Conservation (phyloP, 345 rosid genomes). For the Populus nigra region DNA sequence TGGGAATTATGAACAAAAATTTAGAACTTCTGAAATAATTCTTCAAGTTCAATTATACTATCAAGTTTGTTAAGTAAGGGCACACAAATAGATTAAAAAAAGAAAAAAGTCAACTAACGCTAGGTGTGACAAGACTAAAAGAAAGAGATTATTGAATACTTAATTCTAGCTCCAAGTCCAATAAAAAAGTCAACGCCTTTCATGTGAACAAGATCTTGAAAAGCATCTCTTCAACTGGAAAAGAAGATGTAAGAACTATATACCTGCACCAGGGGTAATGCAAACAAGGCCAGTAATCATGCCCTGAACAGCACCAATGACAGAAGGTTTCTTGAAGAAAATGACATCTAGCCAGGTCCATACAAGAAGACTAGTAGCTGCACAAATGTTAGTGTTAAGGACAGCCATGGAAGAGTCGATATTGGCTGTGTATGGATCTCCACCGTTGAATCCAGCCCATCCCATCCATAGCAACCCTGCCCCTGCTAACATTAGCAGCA, state of each 20-base stretch:
- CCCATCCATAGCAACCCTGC: slow-evolving; percentile 58
- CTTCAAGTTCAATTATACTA: no score
- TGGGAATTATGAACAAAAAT: not conserved
- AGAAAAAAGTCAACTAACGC: no score
- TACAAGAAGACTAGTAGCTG: slow-evolving; percentile 49
- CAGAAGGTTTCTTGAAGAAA: slow-evolving; percentile 51
- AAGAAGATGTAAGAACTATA: no score
- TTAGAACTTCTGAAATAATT: not conserved
- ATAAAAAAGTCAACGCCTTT: no score
- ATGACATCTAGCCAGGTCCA: slow-evolving; percentile 62
- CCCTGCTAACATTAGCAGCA: slow-evolving; percentile 40
- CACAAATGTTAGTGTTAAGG: slow-evolving; percentile 51
- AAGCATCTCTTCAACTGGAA: no score
- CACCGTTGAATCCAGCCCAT: slow-evolving; percentile 58
- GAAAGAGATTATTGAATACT: no score
- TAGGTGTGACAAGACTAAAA: no score
- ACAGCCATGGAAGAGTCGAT: slow-evolving; percentile 48
- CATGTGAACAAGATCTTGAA: no score
- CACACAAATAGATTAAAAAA: no score
- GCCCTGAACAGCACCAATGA: slow-evolving; percentile 56
- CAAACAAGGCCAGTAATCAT: slow-evolving; percentile 57
- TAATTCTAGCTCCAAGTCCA: no score
- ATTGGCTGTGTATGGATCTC: slow-evolving; percentile 50
- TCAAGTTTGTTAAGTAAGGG: no score
- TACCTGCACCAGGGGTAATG: slow-evolving; percentile 59